These are phyloP conservation scores for Jackrogersella multiformis DNA, from an alignment of 495 filamentous ascomycete genomes.

Conservation along the genomic window DNA sequence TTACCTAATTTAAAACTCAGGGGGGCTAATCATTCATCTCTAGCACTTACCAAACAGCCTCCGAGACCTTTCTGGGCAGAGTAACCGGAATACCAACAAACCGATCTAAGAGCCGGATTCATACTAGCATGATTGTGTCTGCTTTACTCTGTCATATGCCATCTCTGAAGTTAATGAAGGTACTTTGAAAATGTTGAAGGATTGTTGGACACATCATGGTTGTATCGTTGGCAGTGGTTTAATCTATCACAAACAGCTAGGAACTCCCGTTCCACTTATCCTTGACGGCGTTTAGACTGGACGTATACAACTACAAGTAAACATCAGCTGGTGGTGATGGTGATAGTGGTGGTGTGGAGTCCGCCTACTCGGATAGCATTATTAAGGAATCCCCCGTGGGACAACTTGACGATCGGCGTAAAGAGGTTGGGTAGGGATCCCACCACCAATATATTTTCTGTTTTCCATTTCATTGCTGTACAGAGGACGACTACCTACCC, in stretches of 20 bases:
- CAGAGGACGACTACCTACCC: not conserved
- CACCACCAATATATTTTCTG: not conserved
- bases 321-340: not conserved
- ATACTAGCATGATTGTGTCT: not conserved
- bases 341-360: constrained; percentile 13
- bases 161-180: not conserved
- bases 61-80: not conserved
- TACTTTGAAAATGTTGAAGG: not conserved
- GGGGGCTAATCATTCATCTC: not conserved
- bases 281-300: not conserved
- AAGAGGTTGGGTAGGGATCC: not conserved
- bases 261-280: not conserved
- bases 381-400: not conserved
- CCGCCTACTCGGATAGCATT: not conserved
- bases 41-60: not conserved
- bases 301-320: not conserved
- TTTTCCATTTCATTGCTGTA: not conserved
- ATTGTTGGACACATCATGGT: not conserved
- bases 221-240: not conserved
- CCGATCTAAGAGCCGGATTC: not conserved
- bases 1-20: not conserved
- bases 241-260: constrained; percentile 13
- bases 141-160: not conserved
- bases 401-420: not conserved
- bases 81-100: not conserved